phyloP scores from a whole-genome alignment of 441 rosid species.

The Pelargonium australe region DNA sequence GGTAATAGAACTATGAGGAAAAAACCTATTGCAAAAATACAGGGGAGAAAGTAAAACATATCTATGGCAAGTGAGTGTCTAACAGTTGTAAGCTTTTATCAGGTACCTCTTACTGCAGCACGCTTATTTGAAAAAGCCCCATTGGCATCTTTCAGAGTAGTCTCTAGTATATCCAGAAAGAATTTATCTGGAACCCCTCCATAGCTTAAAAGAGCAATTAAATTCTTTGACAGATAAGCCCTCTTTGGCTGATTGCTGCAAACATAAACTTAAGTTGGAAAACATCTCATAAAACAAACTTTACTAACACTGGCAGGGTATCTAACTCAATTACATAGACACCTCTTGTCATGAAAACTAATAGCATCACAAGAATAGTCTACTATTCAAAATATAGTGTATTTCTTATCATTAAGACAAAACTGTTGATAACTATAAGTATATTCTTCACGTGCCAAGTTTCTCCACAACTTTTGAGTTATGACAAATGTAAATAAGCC shows the following conservation, averaged over 20 bases:
- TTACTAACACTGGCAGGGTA: neutral
- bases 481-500: neutral
- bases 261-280: constrained; percentile 15
- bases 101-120: constrained; percentile 51
- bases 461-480: neutral
- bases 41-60: neutral
- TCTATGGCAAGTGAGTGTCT: neutral
- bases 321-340: neutral
- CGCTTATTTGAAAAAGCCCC: constrained; percentile 33
- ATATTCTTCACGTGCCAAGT: neutral
- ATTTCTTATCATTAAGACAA: too few relatives aligned
- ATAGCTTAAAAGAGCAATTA: constrained; percentile 58
- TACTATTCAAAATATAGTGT: too few relatives aligned
- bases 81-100: neutral
- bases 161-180: constrained; percentile 40
- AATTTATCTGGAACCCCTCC: constrained; percentile 62
- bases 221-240: constrained; percentile 41
- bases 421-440: too few relatives aligned
- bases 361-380: neutral
- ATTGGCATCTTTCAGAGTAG: constrained; percentile 42
- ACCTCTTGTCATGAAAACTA: constrained; percentile 7
- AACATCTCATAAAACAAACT: neutral
- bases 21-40: neutral
- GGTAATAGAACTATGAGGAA: neutral
- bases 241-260: constrained; percentile 40